Percentiles rank a stretch among this genome's conserved stretches.
phyloP scores from a whole-genome alignment of 1,284 basidiomycete genomes.

The Cerioporus squamosus region DNA sequence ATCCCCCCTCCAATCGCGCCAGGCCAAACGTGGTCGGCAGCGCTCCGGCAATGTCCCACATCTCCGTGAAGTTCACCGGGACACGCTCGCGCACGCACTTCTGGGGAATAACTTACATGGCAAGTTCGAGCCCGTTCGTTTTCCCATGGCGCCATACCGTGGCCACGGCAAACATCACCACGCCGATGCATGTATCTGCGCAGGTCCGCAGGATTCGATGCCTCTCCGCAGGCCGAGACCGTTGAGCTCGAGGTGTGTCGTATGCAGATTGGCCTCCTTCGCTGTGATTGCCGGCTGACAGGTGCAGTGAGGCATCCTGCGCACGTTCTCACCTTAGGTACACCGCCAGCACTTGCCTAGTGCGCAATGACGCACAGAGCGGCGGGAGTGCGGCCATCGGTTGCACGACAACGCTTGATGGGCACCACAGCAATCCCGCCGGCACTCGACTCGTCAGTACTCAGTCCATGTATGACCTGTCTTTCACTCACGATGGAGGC shows the following conservation, averaged over 20 bases:
- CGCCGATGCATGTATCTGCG: neutral
- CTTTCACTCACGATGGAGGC: no score
- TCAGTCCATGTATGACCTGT: no score
- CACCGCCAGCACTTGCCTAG: neutral
- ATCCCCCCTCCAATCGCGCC: conserved; percentile 1
- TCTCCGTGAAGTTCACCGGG: conserved; percentile 17
- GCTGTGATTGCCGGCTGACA: conserved; percentile 24
- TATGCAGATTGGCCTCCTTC: neutral
- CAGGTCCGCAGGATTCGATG: no score
- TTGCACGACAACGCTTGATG: neutral
- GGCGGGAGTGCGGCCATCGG: neutral
- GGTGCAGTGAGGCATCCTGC: conserved; percentile 6
- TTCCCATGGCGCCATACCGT: conserved; percentile 6
- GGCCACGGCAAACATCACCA: neutral
- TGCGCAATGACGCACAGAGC: neutral
- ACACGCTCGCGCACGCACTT: neutral
- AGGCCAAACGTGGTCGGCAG: conserved; percentile 4
- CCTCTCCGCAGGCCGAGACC: no score
- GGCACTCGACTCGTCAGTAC: no score
- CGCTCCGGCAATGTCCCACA: conserved; percentile 8
- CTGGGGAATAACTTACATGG: no score
- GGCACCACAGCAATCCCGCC: neutral
- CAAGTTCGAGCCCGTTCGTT: conserved; percentile 5
- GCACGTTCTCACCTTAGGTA: conserved; percentile 19
- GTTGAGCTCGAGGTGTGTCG: neutral